phyloP scores from a whole-genome alignment of 441 rosid genomes.

The Dalechampia spathulata region DNA sequence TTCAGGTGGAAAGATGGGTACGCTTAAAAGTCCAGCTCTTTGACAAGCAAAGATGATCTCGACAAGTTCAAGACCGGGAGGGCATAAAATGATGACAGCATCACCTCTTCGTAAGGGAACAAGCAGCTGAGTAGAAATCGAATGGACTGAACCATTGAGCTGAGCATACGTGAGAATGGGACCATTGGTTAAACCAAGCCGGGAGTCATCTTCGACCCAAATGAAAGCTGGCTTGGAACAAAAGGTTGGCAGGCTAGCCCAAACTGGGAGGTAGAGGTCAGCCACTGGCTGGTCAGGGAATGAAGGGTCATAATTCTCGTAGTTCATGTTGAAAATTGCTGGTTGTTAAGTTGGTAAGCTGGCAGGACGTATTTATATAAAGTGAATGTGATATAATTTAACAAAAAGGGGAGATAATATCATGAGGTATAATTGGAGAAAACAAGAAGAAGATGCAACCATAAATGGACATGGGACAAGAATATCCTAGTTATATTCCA shows the following conservation, averaged over 20 bases:
- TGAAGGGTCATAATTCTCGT: conserved; percentile 47
- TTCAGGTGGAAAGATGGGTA: conserved; percentile 45
- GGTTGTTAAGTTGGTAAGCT: neutral
- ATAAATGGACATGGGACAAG: conserved; percentile 11
- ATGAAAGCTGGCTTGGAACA: conserved; percentile 53
- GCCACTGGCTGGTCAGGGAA: conserved; percentile 65
- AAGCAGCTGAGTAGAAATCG: conserved; percentile 29
- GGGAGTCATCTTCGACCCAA: conserved; percentile 31
- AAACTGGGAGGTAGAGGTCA: conserved; percentile 49
- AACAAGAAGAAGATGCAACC: conserved; percentile 6
- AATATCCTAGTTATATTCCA: too few species aligned
- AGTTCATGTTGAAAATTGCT: conserved; percentile 22
- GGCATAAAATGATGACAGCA: conserved; percentile 38
- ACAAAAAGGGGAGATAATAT: neutral
- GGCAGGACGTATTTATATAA: conserved; percentile 12
- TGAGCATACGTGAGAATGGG: conserved; percentile 36
- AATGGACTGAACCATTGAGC: conserved; percentile 33
- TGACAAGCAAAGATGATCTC: conserved; percentile 57
- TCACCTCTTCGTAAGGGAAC: conserved; percentile 29
- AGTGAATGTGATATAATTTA: neutral
- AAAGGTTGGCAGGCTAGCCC: conserved; percentile 48
- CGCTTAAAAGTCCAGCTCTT: conserved; percentile 46
- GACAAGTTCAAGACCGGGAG: conserved; percentile 46
- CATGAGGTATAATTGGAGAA: neutral
- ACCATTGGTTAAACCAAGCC: too few species aligned